Evolutionary conservation across 176 grass and related monocot species (phyloP).

Genomic region (Alopecurus myosuroides): DNA sequence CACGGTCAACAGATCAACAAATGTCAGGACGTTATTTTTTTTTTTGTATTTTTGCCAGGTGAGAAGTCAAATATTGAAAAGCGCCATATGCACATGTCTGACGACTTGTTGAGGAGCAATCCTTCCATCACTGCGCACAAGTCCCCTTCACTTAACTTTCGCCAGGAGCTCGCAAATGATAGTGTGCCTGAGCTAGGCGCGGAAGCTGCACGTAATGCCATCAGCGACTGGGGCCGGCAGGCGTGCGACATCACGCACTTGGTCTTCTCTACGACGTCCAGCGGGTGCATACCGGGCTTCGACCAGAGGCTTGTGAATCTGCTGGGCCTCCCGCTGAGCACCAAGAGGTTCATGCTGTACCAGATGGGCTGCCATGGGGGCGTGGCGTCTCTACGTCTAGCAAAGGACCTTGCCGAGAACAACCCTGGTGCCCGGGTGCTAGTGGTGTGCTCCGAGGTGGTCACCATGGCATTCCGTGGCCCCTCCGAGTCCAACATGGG

Average conservation of each 20-base stretch:
- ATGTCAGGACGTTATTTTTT: too few species aligned
- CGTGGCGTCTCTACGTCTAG: conserved; percentile 36
- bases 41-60: too few species aligned
- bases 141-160: conserved; percentile 41
- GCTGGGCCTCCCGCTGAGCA: conserved; percentile 38
- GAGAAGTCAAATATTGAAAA: too few species aligned
- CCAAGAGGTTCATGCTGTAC: conserved; percentile 59
- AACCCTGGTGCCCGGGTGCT: conserved; percentile 46
- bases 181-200: conserved; percentile 33
- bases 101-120: conserved; percentile 42
- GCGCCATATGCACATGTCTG: conserved; percentile 38
- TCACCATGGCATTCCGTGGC: conserved; percentile 38
- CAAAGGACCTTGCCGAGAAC: conserved; percentile 71
- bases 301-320: conserved; percentile 51
- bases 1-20: too few species aligned
- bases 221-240: conserved; percentile 52
- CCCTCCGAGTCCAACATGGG: conserved; percentile 17
- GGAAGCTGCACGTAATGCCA: conserved; percentile 41
- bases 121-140: conserved; percentile 39
- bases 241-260: conserved; percentile 52
- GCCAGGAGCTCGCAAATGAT: conserved; percentile 47
- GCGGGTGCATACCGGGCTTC: conserved; percentile 49
- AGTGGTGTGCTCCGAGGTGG: conserved; percentile 58
- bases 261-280: conserved; percentile 37
- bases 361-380: conserved; percentile 52